Conservation (phyloP, 306 rosid species). For the Vigna trinervia region DNA sequence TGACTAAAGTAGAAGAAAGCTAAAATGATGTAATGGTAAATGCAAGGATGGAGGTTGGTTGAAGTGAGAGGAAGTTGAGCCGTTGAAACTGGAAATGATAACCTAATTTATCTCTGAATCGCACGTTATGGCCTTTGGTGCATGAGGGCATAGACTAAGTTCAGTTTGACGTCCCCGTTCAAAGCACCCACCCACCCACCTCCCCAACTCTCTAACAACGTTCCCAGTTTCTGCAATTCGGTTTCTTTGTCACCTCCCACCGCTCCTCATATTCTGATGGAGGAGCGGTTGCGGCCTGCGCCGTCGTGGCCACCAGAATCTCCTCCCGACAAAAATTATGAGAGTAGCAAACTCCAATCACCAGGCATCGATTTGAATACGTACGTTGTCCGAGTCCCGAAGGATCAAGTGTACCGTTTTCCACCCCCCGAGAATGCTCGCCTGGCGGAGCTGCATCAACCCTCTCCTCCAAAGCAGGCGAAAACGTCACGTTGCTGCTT, state of each 20-base stretch:
- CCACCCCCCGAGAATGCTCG: constrained; percentile 61
- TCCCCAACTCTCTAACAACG: constrained; percentile 29
- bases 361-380: constrained; percentile 40
- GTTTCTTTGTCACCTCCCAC: constrained; percentile 35
- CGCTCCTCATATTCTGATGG: constrained; percentile 74
- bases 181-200: constrained; percentile 4
- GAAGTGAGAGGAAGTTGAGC: constrained; percentile 40
- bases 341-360: neutral
- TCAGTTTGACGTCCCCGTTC: constrained; percentile 36
- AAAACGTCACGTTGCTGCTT: neutral
- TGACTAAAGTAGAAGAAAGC: neutral
- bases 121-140: constrained; percentile 26
- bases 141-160: constrained; percentile 17
- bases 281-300: constrained; percentile 61
- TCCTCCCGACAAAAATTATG: neutral
- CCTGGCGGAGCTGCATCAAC: constrained; percentile 45
- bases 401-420: constrained; percentile 70
- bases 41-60: neutral
- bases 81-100: constrained; percentile 28
- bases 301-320: neutral
- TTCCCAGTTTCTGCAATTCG: constrained; percentile 14
- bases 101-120: constrained; percentile 42
- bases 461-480: neutral
- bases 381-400: constrained; percentile 72
- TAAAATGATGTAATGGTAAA: neutral